Evolutionary conservation across 208 protist genomes (phyloP).

Genomic region (Trichomonas vaginalis): DNA sequence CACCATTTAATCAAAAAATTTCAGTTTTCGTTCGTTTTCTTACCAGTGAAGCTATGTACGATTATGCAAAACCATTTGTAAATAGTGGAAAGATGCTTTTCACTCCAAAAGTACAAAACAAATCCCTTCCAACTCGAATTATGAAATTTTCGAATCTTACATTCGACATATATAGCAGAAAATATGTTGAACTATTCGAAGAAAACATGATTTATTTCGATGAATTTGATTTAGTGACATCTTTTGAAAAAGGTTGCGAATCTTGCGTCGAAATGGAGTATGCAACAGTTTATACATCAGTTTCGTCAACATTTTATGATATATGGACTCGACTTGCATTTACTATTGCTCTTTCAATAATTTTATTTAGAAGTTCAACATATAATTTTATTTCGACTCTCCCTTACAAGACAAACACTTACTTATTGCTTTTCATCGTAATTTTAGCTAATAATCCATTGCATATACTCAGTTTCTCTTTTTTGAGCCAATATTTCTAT

Average conservation of each 20-base stretch:
- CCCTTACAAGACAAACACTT: background rate
- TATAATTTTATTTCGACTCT: background rate
- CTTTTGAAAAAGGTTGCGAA: background rate
- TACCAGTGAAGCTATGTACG: too few species aligned
- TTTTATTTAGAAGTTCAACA: background rate
- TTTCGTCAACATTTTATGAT: background rate
- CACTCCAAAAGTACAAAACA: background rate
- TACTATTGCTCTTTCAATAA: background rate
- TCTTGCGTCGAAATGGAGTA: background rate
- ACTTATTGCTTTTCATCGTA: background rate
- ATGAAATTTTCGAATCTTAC: background rate
- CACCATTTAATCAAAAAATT: background rate
- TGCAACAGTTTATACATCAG: background rate
- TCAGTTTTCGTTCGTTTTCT: background rate
- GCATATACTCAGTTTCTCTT: background rate
- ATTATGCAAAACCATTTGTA: background rate
- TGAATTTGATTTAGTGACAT: background rate
- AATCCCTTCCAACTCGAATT: background rate
- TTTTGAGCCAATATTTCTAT: background rate
- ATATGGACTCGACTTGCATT: background rate
- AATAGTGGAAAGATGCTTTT: background rate
- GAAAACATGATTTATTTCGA: background rate
- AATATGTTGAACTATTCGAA: background rate
- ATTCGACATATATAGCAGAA: background rate
- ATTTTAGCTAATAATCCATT: background rate